Evolutionary conservation across 2,329 filamentous ascomycete species (phyloP).

Genomic region (Colletotrichum lupini): DNA sequence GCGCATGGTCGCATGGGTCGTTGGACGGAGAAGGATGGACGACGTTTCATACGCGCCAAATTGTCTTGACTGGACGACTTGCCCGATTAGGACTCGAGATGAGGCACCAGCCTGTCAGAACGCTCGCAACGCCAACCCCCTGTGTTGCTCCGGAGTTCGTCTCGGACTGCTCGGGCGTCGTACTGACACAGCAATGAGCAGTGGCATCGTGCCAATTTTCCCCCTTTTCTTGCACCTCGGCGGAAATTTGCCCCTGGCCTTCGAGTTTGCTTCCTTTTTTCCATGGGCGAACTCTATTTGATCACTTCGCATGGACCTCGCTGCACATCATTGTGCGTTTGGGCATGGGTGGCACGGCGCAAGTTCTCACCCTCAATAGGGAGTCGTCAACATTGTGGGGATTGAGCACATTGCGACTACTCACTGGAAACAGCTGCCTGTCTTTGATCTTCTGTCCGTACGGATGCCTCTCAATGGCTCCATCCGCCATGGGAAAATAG

Average conservation of each 20-base stretch:
- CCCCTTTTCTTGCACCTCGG: not conserved
- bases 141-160: conserved; percentile 21
- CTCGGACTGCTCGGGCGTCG: conserved; percentile 15
- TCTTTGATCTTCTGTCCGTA: conserved; percentile 1
- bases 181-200: not conserved
- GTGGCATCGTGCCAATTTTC: not conserved
- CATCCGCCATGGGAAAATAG: not conserved
- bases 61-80: conserved; percentile 19
- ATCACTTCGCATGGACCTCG: conserved; percentile 1
- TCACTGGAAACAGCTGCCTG: conserved; percentile 4
- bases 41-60: conserved; percentile 6
- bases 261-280: not conserved
- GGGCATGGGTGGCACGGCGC: conserved; percentile 33
- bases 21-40: not conserved
- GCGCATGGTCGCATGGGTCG: not conserved
- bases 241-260: not conserved
- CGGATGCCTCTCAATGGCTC: not conserved
- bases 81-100: conserved; percentile 31
- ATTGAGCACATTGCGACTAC: conserved; percentile 14
- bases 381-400: conserved; percentile 12
- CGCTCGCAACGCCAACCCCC: conserved; percentile 13
- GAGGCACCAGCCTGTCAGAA: conserved; percentile 32
- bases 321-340: conserved; percentile 34
- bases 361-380: not conserved
- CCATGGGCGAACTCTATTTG: conserved; percentile 22